Conservation (phyloP, 306 rosid species). For the Inga leiocalycina region DNA sequence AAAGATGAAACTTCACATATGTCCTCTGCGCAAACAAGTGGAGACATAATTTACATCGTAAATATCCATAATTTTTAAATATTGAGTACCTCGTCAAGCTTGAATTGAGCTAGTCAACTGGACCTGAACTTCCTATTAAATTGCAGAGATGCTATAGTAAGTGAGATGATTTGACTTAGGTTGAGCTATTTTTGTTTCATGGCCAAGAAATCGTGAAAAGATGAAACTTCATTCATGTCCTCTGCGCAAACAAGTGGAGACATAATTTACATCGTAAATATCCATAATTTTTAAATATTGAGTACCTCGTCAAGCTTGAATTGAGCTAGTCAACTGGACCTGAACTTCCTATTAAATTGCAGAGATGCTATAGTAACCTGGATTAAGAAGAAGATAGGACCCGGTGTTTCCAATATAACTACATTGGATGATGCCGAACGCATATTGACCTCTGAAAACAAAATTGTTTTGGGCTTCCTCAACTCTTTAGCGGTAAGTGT, state of each 20-base stretch:
- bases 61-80: background rate
- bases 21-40: background rate
- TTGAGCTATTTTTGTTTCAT: too few species aligned
- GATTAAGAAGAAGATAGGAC: slow-evolving; percentile 96
- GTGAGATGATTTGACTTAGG: too few species aligned
- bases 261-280: background rate
- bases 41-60: background rate
- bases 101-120: background rate
- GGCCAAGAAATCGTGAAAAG: too few species aligned
- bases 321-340: background rate
- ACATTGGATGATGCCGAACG: slow-evolving; percentile 80
- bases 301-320: background rate
- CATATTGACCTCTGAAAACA: slow-evolving; percentile 68
- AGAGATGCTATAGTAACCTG: slow-evolving; percentile 89
- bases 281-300: background rate
- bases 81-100: background rate
- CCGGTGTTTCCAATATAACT: slow-evolving; percentile 78
- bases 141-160: slow-evolving; percentile 77
- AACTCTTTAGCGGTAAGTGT: slow-evolving; percentile 83
- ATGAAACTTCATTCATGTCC: background rate
- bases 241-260: background rate
- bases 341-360: slow-evolving; percentile 10
- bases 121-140: background rate
- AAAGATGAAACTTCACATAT: background rate
- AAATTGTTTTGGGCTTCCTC: slow-evolving; percentile 85